phyloP scores from a whole-genome alignment of 1,284 basidiomycete genomes.

The Mycocalia duriaeana region DNA sequence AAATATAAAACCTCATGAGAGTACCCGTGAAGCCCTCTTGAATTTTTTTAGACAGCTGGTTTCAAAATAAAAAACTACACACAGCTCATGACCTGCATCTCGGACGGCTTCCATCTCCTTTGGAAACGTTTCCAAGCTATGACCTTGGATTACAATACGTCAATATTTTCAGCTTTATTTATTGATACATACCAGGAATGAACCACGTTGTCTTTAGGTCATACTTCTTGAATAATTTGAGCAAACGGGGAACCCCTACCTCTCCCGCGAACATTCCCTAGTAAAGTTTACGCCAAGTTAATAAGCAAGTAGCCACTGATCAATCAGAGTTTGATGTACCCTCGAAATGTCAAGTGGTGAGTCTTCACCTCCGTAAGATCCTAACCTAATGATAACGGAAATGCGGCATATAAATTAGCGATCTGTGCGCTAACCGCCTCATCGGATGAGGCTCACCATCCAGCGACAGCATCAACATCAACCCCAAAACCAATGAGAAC shows the following conservation, averaged over 20 bases:
- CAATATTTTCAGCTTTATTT: too few species aligned
- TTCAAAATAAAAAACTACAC: conserved; percentile 12
- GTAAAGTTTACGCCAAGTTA: too few species aligned
- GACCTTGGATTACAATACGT: conserved; percentile 34
- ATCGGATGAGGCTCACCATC: conserved; percentile 38
- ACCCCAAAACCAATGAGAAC: conserved; percentile 52
- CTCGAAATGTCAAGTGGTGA: conserved; percentile 63
- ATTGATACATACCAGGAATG: conserved; percentile 50
- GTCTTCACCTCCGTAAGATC: conserved; percentile 67
- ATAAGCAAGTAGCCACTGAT: too few species aligned
- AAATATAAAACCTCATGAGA: conserved; percentile 52
- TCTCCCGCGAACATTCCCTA: conserved; percentile 73
- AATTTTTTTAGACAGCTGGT: neutral
- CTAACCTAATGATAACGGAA: conserved; percentile 48
- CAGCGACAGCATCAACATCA: conserved; percentile 63
- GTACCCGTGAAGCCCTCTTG: conserved; percentile 68
- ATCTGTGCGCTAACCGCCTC: neutral
- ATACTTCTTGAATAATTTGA: conserved; percentile 73
- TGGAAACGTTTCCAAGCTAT: conserved; percentile 68
- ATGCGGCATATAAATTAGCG: neutral
- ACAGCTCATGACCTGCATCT: conserved; percentile 69
- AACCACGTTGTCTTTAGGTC: conserved; percentile 66
- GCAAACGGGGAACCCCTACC: conserved; percentile 61
- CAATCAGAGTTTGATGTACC: too few species aligned
- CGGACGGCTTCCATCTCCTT: conserved; percentile 60